phyloP scores from a whole-genome alignment of 768 basidiomycete genomes.

The Dictyophora rubrovolvata region DNA sequence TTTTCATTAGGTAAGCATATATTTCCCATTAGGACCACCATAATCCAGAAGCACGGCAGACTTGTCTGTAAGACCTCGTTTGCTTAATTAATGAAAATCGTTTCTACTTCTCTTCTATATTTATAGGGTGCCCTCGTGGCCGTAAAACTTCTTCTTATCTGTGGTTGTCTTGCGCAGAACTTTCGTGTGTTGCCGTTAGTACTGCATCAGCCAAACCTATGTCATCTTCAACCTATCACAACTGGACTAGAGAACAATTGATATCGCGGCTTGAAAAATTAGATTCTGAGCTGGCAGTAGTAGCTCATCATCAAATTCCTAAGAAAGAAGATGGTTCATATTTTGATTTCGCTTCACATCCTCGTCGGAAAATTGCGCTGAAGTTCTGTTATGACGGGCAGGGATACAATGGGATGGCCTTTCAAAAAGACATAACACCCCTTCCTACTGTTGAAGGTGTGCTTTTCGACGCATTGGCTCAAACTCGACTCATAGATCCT shows the following conservation, averaged over 20 bases:
- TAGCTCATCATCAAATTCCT: not conserved
- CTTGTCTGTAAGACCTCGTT: too few species aligned
- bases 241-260: conserved; percentile 59
- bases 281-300: conserved; percentile 27
- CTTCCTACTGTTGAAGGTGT: conserved; percentile 88
- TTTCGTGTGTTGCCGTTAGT: not conserved
- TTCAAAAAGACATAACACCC: conserved; percentile 59
- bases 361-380: conserved; percentile 84
- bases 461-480: conserved; percentile 69
- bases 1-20: too few species aligned
- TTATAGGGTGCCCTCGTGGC: too few species aligned
- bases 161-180: too few species aligned
- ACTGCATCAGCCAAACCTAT: not conserved
- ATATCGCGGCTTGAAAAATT: conserved; percentile 52
- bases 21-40: too few species aligned
- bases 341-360: conserved; percentile 60
- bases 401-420: conserved; percentile 86
- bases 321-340: conserved; percentile 17
- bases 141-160: too few species aligned
- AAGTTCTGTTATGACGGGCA: conserved; percentile 89
- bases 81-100: too few species aligned
- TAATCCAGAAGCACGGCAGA: too few species aligned
- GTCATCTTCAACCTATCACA: conserved; percentile 30
- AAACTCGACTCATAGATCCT: conserved; percentile 66
- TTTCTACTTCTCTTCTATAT: too few species aligned